A percentile compares a stretch with the other conserved stretches of the same genome.
phyloP scores from a whole-genome alignment of 1,139 yeast genomes.

The Nadsonia starkeyi-henricii region DNA sequence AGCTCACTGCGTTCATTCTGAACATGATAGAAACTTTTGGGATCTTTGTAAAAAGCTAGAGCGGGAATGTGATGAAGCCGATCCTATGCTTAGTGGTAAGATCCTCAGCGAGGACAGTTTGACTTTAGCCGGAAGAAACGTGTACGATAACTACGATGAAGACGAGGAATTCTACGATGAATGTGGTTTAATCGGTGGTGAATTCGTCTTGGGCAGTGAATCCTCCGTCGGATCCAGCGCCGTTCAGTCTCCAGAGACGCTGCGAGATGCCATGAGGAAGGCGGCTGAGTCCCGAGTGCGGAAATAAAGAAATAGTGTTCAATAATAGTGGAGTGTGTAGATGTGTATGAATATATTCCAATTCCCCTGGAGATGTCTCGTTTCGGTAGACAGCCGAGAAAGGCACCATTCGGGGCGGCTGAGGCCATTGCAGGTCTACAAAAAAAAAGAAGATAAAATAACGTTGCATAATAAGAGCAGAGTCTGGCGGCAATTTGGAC shows the following conservation, averaged over 20 bases:
- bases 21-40: conserved; percentile 27
- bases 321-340: too few species aligned
- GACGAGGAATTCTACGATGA: not conserved
- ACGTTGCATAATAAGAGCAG: too few species aligned
- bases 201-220: not conserved
- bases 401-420: too few species aligned
- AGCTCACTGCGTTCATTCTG: conserved; percentile 25
- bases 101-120: conserved; percentile 5
- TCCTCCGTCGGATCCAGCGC: not conserved
- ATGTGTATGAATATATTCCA: too few species aligned
- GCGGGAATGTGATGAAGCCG: conserved; percentile 22
- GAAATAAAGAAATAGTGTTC: not conserved
- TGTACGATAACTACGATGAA: not conserved
- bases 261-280: not conserved
- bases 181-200: not conserved
- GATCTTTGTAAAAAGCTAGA: conserved; percentile 23
- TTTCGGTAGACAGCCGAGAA: too few species aligned
- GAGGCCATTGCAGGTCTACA: too few species aligned
- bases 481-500: too few species aligned
- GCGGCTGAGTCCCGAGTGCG: not conserved
- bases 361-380: too few species aligned
- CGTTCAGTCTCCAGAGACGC: not conserved
- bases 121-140: not conserved
- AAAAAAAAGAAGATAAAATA: too few species aligned
- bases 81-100: conserved; percentile 19